Conservation (phyloP, 83 land plant genomes). For the Thuja plicata region DNA sequence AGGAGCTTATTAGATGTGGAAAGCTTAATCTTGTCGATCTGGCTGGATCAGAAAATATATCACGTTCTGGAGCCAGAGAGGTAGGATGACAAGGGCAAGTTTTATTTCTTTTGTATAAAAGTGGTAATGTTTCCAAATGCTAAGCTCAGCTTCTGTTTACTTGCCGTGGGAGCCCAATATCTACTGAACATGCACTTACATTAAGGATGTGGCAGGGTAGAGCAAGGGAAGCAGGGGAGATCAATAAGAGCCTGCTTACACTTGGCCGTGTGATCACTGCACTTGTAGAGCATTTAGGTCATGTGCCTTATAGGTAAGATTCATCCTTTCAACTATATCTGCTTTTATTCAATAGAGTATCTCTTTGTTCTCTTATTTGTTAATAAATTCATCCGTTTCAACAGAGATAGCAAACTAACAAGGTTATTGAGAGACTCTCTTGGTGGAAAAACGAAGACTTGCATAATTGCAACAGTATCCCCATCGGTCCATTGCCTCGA, state of each 20-base stretch:
- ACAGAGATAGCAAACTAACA: constrained; percentile 77
- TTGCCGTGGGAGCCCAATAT: no score
- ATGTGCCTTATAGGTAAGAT: constrained; percentile 65
- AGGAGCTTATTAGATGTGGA: constrained; percentile 96
- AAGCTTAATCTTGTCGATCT: constrained; percentile 95
- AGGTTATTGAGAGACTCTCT: constrained; percentile 69
- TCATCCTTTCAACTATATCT: neutral
- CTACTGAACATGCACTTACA: neutral
- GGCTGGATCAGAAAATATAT: constrained; percentile 97
- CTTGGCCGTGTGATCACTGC: constrained; percentile 81
- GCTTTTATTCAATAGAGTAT: neutral
- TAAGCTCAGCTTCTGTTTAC: neutral
- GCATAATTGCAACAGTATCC: constrained; percentile 71
- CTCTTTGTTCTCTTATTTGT: neutral
- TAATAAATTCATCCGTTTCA: neutral
- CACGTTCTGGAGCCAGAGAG: constrained; percentile 93
- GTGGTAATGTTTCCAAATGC: neutral
- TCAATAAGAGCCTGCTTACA: constrained; percentile 76
- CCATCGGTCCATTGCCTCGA: constrained; percentile 66
- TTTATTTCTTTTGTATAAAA: neutral
- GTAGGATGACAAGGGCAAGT: constrained; percentile 31
- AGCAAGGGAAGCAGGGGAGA: constrained; percentile 88
- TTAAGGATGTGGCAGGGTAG: constrained; percentile 40
- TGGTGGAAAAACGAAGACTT: constrained; percentile 74
- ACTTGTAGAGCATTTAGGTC: constrained; percentile 68